A percentile compares a stretch with the other conserved stretches of the same genome.
These are phyloP conservation scores for Alternaria atra DNA, from an alignment of 2,329 filamentous ascomycete species.

Conservation along the genomic window DNA sequence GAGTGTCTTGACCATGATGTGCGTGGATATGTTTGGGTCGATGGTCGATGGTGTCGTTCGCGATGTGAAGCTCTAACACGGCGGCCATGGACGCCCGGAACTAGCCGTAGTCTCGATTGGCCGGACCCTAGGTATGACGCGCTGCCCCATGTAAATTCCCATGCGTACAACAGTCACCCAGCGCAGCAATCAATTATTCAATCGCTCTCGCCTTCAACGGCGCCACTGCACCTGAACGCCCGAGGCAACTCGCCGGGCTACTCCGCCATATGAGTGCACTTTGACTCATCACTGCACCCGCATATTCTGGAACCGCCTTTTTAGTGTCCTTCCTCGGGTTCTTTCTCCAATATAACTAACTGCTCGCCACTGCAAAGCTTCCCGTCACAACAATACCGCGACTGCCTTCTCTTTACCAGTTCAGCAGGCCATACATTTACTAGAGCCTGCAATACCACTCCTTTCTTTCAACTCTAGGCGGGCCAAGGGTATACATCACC, in stretches of 20 bases:
- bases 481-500: conserved; percentile 4
- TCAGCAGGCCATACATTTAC: conserved; percentile 43
- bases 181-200: background rate
- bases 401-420: conserved; percentile 27
- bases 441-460: conserved; percentile 31
- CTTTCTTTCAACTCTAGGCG: conserved; percentile 2
- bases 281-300: conserved; percentile 20
- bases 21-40: conserved; percentile 14
- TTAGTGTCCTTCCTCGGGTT: conserved; percentile 7
- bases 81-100: conserved; percentile 13
- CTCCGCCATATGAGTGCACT: conserved; percentile 13
- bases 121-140: conserved; percentile 38
- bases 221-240: conserved; percentile 16
- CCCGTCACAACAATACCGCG: background rate
- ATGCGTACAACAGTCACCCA: conserved; percentile 11
- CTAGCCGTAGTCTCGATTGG: conserved; percentile 13
- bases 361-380: conserved; percentile 30
- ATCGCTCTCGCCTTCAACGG: background rate
- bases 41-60: conserved; percentile 22
- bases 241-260: conserved; percentile 9
- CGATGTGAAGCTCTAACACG: conserved; percentile 25
- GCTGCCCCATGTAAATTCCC: conserved; percentile 28
- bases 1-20: conserved; percentile 55
- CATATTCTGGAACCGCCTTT: conserved; percentile 12
- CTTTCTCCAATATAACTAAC: conserved; percentile 20